Evolutionary conservation across 495 filamentous ascomycete species (phyloP).

Genomic region (Paragyromitra xinjiangensis): DNA sequence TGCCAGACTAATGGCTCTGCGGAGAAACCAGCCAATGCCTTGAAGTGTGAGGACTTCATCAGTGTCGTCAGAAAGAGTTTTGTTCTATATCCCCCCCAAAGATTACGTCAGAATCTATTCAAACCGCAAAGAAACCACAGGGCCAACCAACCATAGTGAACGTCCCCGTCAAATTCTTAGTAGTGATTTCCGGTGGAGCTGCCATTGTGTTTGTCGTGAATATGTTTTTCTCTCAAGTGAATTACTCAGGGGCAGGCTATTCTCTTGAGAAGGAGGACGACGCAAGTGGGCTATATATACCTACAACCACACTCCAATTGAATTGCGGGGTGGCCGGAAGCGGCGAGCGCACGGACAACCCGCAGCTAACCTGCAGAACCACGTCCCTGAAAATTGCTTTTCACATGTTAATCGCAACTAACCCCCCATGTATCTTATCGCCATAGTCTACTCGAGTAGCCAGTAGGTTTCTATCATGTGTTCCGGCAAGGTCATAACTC

Average conservation of each 20-base stretch:
- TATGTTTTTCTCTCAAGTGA: conserved; percentile 22
- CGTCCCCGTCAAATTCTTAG: conserved; percentile 77
- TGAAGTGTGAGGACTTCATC: conserved; percentile 81
- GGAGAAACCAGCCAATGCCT: conserved; percentile 82
- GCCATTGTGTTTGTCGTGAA: conserved; percentile 69
- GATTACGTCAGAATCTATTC: conserved; percentile 27
- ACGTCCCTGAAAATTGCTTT: conserved; percentile 30
- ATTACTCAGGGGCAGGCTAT: conserved; percentile 25
- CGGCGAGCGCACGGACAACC: not conserved
- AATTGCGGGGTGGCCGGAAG: conserved; percentile 11
- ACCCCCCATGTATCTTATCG: conserved; percentile 1
- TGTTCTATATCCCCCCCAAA: conserved; percentile 68
- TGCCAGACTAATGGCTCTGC: conserved; percentile 76
- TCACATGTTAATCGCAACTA: conserved; percentile 33
- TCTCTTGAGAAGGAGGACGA: not conserved
- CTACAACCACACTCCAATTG: not conserved
- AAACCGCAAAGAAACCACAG: not conserved
- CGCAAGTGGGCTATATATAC: conserved; percentile 6
- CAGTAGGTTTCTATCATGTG: not conserved
- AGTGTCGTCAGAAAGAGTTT: conserved; percentile 74
- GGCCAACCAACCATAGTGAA: conserved; percentile 75
- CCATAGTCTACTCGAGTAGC: too few species aligned
- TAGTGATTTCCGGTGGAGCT: conserved; percentile 75
- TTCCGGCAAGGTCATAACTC: conserved; percentile 9
- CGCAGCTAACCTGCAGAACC: conserved; percentile 13